These are phyloP conservation scores for Fusarium proliferatum DNA, from an alignment of 2,329 filamentous ascomycete species.

Conservation along the genomic window DNA sequence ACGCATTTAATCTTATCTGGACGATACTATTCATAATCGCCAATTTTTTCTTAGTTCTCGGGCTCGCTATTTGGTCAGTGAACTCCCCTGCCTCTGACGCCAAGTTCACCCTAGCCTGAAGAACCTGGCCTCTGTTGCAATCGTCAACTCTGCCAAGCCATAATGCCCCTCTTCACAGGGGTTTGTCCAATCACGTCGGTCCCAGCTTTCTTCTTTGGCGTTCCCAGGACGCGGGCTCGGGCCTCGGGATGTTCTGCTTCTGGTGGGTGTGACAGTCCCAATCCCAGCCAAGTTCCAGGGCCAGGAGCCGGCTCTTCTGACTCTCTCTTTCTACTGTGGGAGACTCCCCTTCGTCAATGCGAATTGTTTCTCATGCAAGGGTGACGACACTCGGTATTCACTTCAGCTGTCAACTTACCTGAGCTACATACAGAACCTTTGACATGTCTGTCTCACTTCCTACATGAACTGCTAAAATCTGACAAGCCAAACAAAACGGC, in stretches of 20 bases:
- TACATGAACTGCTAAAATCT: background rate
- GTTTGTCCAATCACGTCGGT: constrained; percentile 44
- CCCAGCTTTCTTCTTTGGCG: constrained; percentile 43
- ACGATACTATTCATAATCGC: constrained; percentile 1
- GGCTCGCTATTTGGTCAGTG: constrained; percentile 22
- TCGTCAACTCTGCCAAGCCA: constrained; percentile 33
- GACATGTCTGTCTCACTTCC: background rate
- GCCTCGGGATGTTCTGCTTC: constrained; percentile 48
- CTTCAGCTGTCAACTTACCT: constrained; percentile 19
- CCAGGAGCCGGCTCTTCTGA: background rate
- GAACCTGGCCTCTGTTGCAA: constrained; percentile 25
- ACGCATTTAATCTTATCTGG: constrained; percentile 29
- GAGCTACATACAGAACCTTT: background rate
- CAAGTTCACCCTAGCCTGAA: constrained; percentile 25
- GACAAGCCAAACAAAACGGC: background rate
- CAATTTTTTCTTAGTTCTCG: constrained; percentile 7
- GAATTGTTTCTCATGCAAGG: constrained; percentile 8
- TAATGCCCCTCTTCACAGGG: constrained; percentile 14
- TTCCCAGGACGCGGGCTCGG: constrained; percentile 47
- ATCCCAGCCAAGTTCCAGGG: constrained; percentile 9
- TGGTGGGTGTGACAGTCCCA: constrained; percentile 37
- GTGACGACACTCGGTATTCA: background rate
- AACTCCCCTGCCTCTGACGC: constrained; percentile 29
- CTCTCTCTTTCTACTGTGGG: background rate
- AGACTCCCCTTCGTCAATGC: constrained; percentile 31